Conservation (phyloP, 1,284 basidiomycete species). For the Fereydounia khargensis region DNA sequence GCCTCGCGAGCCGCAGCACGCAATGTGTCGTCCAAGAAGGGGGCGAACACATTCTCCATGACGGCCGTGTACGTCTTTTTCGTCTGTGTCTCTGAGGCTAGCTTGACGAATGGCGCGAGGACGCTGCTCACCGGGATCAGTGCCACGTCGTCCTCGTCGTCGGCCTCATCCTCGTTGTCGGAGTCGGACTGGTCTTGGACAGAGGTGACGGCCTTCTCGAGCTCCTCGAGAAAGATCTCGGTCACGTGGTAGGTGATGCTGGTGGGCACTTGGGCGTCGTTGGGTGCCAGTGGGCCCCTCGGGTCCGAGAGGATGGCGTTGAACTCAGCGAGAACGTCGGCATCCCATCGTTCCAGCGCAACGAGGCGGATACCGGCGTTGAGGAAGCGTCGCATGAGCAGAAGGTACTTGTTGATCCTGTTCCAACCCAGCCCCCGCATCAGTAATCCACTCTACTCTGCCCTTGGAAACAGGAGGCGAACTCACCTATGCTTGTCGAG, state of each 20-base stretch:
- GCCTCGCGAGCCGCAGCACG: slow-evolving; percentile 13
- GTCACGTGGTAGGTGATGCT: slow-evolving; percentile 71
- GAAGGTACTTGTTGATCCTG: slow-evolving; percentile 85
- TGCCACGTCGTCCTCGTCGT: slow-evolving; percentile 8
- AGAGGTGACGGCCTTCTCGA: slow-evolving; percentile 68
- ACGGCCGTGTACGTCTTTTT: slow-evolving; percentile 70
- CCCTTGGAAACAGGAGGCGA: not conserved
- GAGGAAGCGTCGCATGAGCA: slow-evolving; percentile 84
- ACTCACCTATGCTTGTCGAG: slow-evolving; percentile 81
- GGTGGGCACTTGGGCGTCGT: slow-evolving; percentile 71
- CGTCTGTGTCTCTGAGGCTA: slow-evolving; percentile 68
- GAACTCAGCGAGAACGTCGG: slow-evolving; percentile 37
- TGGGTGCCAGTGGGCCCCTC: slow-evolving; percentile 22
- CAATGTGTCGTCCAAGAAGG: slow-evolving; percentile 60
- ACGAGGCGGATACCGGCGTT: slow-evolving; percentile 81
- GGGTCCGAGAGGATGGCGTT: slow-evolving; percentile 10
- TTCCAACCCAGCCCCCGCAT: not conserved
- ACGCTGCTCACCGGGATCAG: slow-evolving; percentile 64
- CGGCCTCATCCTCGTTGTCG: slow-evolving; percentile 1
- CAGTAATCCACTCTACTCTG: too few species aligned
- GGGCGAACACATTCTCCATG: slow-evolving; percentile 67
- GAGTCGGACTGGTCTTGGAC: not conserved
- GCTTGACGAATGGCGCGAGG: slow-evolving; percentile 68
- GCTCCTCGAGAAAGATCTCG: slow-evolving; percentile 87
- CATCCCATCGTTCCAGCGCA: slow-evolving; percentile 70